Evolutionary conservation across 2,329 filamentous ascomycete species (phyloP).

Genomic region (Biscogniauxia mediterranea): DNA sequence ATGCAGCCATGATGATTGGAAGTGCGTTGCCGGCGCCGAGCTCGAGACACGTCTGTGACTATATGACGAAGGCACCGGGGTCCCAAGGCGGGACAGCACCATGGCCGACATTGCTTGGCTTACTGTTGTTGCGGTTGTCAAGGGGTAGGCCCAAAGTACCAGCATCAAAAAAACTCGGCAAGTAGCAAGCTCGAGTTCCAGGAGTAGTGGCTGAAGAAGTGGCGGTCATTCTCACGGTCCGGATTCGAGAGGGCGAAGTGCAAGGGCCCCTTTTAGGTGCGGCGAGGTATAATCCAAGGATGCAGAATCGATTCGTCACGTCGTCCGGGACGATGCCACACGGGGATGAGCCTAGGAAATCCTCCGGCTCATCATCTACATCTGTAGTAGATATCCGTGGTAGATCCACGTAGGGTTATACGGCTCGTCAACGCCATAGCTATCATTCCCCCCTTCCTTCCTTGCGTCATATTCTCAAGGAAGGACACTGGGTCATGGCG

Average conservation of each 20-base stretch:
- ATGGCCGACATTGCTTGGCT: background rate
- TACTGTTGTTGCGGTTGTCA: background rate
- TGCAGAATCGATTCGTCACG: slow-evolving; percentile 59
- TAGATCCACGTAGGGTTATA: too few species aligned
- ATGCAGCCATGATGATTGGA: slow-evolving; percentile 48
- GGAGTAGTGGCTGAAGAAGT: too few species aligned
- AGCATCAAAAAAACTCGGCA: too few species aligned
- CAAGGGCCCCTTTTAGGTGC: too few species aligned
- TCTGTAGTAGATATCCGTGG: too few species aligned
- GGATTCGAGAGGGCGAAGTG: too few species aligned
- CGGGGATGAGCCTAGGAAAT: slow-evolving; percentile 59
- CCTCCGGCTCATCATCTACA: slow-evolving; percentile 46
- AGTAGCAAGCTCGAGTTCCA: too few species aligned
- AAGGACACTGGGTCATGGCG: background rate
- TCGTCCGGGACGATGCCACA: slow-evolving; percentile 68
- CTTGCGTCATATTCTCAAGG: background rate
- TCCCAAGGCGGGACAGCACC: slow-evolving; percentile 36
- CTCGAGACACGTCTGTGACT: slow-evolving; percentile 44
- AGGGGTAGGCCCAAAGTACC: too few species aligned
- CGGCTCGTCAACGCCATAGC: background rate
- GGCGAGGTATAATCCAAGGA: slow-evolving; percentile 35
- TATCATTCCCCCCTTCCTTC: background rate
- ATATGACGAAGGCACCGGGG: slow-evolving; percentile 48
- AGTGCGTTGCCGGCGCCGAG: slow-evolving; percentile 65
- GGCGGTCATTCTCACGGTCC: too few species aligned